Base-by-base conservation (phyloP, 2,329 filamentous ascomycete genomes). In the Scopulariopsis brevicaulis region DNA sequence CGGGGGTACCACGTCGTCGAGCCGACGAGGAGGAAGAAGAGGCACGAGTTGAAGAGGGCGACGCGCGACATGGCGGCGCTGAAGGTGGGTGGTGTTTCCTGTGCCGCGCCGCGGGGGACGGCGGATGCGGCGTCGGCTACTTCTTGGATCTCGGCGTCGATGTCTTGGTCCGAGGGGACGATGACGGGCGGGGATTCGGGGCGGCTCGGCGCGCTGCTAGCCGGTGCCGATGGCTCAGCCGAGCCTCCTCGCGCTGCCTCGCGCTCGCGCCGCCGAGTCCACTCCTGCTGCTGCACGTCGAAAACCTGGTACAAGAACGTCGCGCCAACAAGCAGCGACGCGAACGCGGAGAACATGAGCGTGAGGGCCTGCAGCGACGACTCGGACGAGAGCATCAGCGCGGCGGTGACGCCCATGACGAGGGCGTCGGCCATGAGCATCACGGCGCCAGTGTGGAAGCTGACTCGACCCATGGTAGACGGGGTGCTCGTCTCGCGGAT, bases 401-500 rank as follows among this genome's bases (percentile, higher is more conserved):
- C 59, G 2, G 59, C 57, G 34, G 60, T 57, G 25, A 53, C 37
- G 10, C 77, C 58, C 18, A 59, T 58, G 24, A 60, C 53, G 10
- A 85, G 73, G 12, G 81, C 81, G 63, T 87, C 84, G 18, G 81
- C 80, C 59, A 86, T 72, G 35, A 85, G 72, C 80, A 87, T 85
- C 62, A 80, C 76, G 55, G 77, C 76, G 25, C 80, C 75, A 0
- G 83, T 86, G 66, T 78, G 79, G 66, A 87, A 84, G 68, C 84
- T 87, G 63, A 87, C 78, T 20, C 85, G 76, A 3, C 82, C 83
- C 63, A 86, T 74, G 2, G 84, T 87, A 0, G 84, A 87, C 2
- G 85, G 85, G 8, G 85, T 87, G 53, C 77, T 84, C 1, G 83
- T 80, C 65, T 86, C 83, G 62, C 79, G 80, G 74, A 86, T 84